Percentiles rank a stretch among this genome's conserved stretches.
Conservation (phyloP, 2,329 filamentous ascomycete genomes). For the Claviceps quebecensis region DNA sequence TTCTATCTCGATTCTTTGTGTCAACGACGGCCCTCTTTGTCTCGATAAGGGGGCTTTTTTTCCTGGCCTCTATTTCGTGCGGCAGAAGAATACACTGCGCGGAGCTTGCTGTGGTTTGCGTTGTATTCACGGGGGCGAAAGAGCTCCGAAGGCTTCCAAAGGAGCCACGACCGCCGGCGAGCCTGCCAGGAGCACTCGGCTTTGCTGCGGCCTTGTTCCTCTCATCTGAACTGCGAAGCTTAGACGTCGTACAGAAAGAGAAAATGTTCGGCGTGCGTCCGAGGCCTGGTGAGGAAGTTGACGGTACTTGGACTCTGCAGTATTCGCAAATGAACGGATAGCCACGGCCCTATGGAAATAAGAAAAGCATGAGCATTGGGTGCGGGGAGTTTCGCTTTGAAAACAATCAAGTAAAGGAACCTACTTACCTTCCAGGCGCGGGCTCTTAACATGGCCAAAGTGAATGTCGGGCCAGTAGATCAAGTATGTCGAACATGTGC, state of each 20-base stretch:
- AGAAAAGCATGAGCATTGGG: constrained; percentile 1
- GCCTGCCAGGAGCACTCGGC: constrained; percentile 13
- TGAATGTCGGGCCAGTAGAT: constrained; percentile 2
- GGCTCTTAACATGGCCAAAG: constrained; percentile 28
- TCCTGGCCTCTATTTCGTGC: constrained; percentile 22
- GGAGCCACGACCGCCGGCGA: constrained; percentile 10
- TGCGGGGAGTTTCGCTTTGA: neutral
- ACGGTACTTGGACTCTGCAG: constrained; percentile 21
- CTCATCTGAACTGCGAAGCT: constrained; percentile 8
- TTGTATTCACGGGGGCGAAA: constrained; percentile 7
- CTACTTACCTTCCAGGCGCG: constrained; percentile 24
- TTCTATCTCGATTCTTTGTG: neutral
- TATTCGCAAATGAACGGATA: constrained; percentile 27
- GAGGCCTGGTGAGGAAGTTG: constrained; percentile 6
- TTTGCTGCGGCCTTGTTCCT: constrained; percentile 8
- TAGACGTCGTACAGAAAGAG: neutral
- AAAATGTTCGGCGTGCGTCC: neutral
- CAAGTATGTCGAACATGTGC: neutral
- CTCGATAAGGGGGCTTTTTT: neutral
- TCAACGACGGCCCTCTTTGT: neutral
- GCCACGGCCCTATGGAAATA: constrained; percentile 18
- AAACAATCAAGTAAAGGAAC: neutral
- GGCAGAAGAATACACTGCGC: constrained; percentile 18
- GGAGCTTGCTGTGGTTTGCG: constrained; percentile 1
- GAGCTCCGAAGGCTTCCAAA: constrained; percentile 10